These are phyloP conservation scores for Termitomyces sp. DNA, from an alignment of 768 basidiomycete genomes.

Conservation along the genomic window DNA sequence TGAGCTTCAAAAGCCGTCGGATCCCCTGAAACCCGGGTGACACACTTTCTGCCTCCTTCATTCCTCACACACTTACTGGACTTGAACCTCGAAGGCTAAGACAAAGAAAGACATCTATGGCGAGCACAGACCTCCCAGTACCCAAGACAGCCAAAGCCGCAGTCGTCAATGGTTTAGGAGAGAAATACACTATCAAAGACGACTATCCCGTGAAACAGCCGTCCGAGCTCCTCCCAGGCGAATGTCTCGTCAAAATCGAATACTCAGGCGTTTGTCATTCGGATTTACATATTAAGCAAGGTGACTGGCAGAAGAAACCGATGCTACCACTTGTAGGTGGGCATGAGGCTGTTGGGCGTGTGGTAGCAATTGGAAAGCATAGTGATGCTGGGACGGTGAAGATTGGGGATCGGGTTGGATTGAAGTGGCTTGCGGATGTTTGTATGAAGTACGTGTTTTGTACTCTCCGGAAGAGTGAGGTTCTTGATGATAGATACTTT, in stretches of 20 bases:
- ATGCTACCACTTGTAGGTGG: constrained; percentile 65
- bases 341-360: constrained; percentile 74
- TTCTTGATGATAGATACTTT: not conserved
- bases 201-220: constrained; percentile 57
- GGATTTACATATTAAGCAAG: constrained; percentile 64
- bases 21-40: not conserved
- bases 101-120: not conserved
- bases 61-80: not conserved
- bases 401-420: constrained; percentile 72
- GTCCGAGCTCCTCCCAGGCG: constrained; percentile 51
- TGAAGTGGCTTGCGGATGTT: constrained; percentile 60
- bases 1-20: not conserved
- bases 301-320: constrained; percentile 51
- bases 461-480: not conserved
- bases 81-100: too few relatives aligned
- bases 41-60: not conserved
- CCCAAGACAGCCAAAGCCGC: constrained; percentile 36
- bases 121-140: constrained; percentile 13
- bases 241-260: constrained; percentile 69
- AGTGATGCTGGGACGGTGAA: constrained; percentile 46
- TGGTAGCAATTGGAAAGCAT: constrained; percentile 74
- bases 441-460: constrained; percentile 30
- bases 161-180: constrained; percentile 24
- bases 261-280: constrained; percentile 69
- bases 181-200: constrained; percentile 27